phyloP scores from a whole-genome alignment of 2,329 filamentous ascomycete species.

The Diaporthe longicolla region DNA sequence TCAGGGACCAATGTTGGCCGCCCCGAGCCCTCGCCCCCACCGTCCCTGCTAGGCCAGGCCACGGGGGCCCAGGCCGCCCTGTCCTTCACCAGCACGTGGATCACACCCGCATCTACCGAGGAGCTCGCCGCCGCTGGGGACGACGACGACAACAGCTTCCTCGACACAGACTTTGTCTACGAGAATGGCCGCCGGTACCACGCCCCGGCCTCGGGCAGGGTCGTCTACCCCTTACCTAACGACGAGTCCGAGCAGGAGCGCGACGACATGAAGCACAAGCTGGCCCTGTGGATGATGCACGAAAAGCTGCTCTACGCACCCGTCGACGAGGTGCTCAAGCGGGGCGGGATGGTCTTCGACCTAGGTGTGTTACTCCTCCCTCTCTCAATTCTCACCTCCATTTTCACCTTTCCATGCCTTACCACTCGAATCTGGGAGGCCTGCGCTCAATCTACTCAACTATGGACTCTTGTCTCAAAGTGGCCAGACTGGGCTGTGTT shows the following conservation, averaged over 20 bases:
- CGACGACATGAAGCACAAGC: slow-evolving; percentile 58
- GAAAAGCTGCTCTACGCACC: slow-evolving; percentile 61
- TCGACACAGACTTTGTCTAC: slow-evolving; percentile 51
- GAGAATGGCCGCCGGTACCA: slow-evolving; percentile 55
- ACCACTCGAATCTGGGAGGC: not conserved
- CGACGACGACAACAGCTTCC: slow-evolving; percentile 44
- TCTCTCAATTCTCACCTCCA: not conserved
- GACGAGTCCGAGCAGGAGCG: slow-evolving; percentile 58
- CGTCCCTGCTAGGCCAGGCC: slow-evolving; percentile 27
- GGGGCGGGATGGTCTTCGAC: slow-evolving; percentile 61
- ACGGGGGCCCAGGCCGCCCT: slow-evolving; percentile 29
- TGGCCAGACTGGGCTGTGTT: not conserved
- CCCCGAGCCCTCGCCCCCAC: slow-evolving; percentile 33
- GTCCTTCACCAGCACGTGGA: slow-evolving; percentile 39
- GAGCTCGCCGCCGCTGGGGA: slow-evolving; percentile 41
- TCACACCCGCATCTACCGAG: slow-evolving; percentile 34
- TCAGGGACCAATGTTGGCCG: slow-evolving; percentile 1
- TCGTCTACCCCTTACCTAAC: slow-evolving; percentile 55
- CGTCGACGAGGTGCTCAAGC: slow-evolving; percentile 54
- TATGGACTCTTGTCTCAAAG: not conserved
- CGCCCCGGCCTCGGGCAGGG: slow-evolving; percentile 51
- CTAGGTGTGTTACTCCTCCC: slow-evolving; percentile 54
- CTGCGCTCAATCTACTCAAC: not conserved
- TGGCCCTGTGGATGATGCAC: slow-evolving; percentile 53
- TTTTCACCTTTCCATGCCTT: not conserved